Conservation (phyloP, 2,329 filamentous ascomycete genomes). For the Aspergillus tanneri region DNA sequence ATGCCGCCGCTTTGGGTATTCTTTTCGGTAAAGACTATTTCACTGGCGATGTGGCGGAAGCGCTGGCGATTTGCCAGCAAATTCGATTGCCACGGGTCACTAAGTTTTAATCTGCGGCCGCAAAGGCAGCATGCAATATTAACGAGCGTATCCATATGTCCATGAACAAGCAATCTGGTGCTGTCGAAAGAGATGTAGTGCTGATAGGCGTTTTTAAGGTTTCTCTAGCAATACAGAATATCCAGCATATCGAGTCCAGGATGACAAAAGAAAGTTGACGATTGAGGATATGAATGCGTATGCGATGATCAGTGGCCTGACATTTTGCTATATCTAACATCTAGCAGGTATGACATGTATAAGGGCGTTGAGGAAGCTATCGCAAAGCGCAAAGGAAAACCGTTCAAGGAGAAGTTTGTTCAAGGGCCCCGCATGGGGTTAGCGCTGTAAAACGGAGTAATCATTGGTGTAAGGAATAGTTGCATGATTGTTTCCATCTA, state of each 20-base stretch:
- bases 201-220: slow-evolving; percentile 39
- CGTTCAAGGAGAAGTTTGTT: too few relatives aligned
- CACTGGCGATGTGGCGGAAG: slow-evolving; percentile 49
- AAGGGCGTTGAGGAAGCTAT: slow-evolving; percentile 53
- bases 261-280: slow-evolving; percentile 61
- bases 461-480: too few relatives aligned
- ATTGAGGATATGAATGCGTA: slow-evolving; percentile 69
- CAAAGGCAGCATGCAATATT: slow-evolving; percentile 61
- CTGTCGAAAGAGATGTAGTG: neutral
- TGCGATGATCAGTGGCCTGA: slow-evolving; percentile 28
- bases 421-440: too few relatives aligned
- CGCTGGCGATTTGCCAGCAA: slow-evolving; percentile 53
- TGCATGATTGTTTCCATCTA: too few relatives aligned
- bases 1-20: slow-evolving; percentile 62
- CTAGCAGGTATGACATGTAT: slow-evolving; percentile 58
- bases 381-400: too few relatives aligned
- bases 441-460: too few relatives aligned
- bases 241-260: slow-evolving; percentile 61
- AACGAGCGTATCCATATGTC: slow-evolving; percentile 59
- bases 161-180: neutral
- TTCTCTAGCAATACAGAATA: slow-evolving; percentile 61
- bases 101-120: slow-evolving; percentile 57
- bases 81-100: slow-evolving; percentile 57
- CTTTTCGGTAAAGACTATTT: slow-evolving; percentile 55
- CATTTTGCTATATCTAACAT: neutral